Percentiles rank a stretch among this genome's conserved stretches.
phyloP scores from a whole-genome alignment of 768 basidiomycete species.

The Hericium coralloides region DNA sequence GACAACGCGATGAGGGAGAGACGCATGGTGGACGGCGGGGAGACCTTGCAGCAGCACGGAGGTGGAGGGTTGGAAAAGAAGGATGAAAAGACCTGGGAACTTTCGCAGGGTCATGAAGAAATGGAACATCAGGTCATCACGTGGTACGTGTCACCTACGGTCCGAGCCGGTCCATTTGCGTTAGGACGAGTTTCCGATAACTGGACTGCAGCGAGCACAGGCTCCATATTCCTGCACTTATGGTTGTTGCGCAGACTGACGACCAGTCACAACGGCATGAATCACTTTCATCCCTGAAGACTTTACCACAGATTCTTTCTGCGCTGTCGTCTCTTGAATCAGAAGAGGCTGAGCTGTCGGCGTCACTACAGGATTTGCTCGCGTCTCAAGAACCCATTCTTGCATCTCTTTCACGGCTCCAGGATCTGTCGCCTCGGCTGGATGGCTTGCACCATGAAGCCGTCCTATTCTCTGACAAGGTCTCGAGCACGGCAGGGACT shows the following conservation, averaged over 20 bases:
- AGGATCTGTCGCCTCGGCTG: conserved; percentile 50
- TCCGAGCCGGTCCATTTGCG: too few relatives aligned
- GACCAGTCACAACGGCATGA: too few relatives aligned
- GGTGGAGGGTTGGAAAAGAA: background rate
- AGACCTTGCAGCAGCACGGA: background rate
- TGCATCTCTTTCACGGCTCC: conserved; percentile 50
- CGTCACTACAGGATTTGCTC: conserved; percentile 61
- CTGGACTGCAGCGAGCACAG: too few relatives aligned
- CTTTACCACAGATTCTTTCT: conserved; percentile 61
- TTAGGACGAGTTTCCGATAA: too few relatives aligned
- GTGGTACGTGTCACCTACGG: too few relatives aligned
- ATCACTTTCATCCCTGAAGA: conserved; percentile 36
- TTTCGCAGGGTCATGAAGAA: too few relatives aligned
- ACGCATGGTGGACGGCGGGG: conserved; percentile 20
- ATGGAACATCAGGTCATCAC: too few relatives aligned
- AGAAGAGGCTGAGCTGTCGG: conserved; percentile 69
- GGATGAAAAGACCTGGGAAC: too few relatives aligned
- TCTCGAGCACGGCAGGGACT: conserved; percentile 66
- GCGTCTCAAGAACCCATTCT: conserved; percentile 59
- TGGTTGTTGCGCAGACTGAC: too few relatives aligned
- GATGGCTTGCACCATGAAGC: conserved; percentile 57
- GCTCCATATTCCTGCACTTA: too few relatives aligned
- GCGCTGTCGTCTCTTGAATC: conserved; percentile 67
- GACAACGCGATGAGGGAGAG: conserved; percentile 18
- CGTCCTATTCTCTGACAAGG: conserved; percentile 41